These are phyloP conservation scores for Fusarium globosum DNA, from an alignment of 2,329 filamentous ascomycete genomes.

Conservation along the genomic window DNA sequence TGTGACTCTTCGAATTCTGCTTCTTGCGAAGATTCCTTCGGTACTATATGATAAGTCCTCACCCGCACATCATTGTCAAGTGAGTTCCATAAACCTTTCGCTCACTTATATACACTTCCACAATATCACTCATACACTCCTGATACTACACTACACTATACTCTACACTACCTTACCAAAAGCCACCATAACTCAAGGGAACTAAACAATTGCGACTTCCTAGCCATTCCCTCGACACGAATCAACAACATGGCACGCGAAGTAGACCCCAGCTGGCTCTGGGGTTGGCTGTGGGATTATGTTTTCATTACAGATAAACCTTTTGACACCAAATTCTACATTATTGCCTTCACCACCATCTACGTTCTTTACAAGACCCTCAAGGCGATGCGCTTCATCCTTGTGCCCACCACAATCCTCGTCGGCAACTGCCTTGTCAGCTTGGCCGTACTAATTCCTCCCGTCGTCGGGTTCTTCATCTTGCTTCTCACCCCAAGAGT, in stretches of 20 bases:
- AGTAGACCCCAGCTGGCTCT: neutral
- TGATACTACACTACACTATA: neutral
- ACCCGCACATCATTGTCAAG: neutral
- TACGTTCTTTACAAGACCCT: neutral
- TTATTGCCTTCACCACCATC: conserved; percentile 11
- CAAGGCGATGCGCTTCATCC: neutral
- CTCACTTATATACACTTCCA: neutral
- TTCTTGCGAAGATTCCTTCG: neutral
- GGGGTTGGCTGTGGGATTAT: conserved; percentile 11
- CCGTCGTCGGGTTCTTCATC: neutral
- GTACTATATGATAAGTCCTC: neutral
- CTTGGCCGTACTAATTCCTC: neutral
- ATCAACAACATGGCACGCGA: neutral
- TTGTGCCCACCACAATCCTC: conserved; percentile 6
- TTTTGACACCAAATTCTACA: conserved; percentile 22
- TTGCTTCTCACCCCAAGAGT: neutral
- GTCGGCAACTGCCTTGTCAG: conserved; percentile 1
- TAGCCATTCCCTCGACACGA: neutral
- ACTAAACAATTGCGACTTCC: neutral
- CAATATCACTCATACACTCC: neutral
- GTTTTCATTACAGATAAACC: conserved; percentile 8
- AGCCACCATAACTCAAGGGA: neutral
- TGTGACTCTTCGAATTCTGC: neutral
- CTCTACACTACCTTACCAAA: neutral
- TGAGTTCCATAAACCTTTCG: conserved; percentile 6